Conservation (phyloP, 2,329 filamentous ascomycete genomes). For the Phoma sp. region DNA sequence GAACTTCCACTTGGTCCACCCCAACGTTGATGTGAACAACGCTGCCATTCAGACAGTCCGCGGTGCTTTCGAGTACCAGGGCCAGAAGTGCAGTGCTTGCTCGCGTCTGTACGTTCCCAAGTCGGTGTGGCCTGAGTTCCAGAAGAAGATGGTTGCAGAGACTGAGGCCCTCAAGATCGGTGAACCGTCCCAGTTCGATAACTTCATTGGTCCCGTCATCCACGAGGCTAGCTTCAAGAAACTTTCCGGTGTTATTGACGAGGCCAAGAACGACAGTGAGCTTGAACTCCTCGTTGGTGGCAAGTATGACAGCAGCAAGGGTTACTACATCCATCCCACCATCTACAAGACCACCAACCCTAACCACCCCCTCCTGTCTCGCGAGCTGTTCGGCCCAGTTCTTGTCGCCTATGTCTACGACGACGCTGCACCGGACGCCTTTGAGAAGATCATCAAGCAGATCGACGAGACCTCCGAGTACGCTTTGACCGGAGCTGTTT, state of each 20-base stretch:
- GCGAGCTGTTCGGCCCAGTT: slow-evolving; percentile 83
- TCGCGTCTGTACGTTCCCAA: slow-evolving; percentile 79
- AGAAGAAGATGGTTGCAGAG: slow-evolving; percentile 69
- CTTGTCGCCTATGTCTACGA: slow-evolving; percentile 79
- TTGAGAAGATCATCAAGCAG: slow-evolving; percentile 64
- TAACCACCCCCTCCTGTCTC: slow-evolving; percentile 73
- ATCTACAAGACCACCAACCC: slow-evolving; percentile 78
- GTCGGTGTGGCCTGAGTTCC: slow-evolving; percentile 76
- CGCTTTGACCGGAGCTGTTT: slow-evolving; percentile 76
- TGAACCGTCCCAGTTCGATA: slow-evolving; percentile 70
- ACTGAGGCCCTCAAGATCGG: slow-evolving; percentile 74
- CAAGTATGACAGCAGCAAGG: slow-evolving; percentile 75
- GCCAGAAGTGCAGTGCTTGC: slow-evolving; percentile 88
- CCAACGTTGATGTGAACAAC: slow-evolving; percentile 76
- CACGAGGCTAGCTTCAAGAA: slow-evolving; percentile 83
- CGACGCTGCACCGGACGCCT: slow-evolving; percentile 65
- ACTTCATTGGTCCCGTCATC: slow-evolving; percentile 89
- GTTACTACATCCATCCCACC: slow-evolving; percentile 84
- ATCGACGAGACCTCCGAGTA: slow-evolving; percentile 78
- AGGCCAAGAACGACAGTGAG: slow-evolving; percentile 75
- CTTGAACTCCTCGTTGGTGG: slow-evolving; percentile 78
- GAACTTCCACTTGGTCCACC: slow-evolving; percentile 88
- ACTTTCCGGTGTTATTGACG: slow-evolving; percentile 76
- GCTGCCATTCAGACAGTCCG: slow-evolving; percentile 83
- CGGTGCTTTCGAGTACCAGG: slow-evolving; percentile 88